Percentiles rank a stretch among this genome's conserved stretches.
These are phyloP conservation scores for Exsudoporus frostii DNA, from an alignment of 768 basidiomycete genomes.

Conservation along the genomic window DNA sequence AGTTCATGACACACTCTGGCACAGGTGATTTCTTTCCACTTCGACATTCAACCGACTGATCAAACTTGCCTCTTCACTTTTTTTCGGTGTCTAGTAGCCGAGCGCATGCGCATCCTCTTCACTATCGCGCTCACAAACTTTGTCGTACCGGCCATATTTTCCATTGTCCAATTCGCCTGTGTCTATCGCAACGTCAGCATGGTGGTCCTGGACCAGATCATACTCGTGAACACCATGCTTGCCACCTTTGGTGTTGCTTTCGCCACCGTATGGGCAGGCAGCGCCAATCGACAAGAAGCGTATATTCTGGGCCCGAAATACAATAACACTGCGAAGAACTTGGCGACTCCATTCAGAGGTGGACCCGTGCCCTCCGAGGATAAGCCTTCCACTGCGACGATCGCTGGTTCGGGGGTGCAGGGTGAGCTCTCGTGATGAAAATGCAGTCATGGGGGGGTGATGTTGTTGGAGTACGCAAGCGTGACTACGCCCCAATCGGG, in stretches of 20 bases:
- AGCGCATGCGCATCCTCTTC: constrained; percentile 16
- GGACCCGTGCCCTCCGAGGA: not conserved
- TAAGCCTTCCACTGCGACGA: not conserved
- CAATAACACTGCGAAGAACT: not conserved
- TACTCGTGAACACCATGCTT: constrained; percentile 6
- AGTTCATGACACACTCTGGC: not conserved
- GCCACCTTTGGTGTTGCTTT: constrained; percentile 8
- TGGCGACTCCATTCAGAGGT: not conserved
- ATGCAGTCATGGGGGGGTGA: no score
- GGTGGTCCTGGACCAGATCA: not conserved
- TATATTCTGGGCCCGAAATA: not conserved
- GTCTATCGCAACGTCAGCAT: not conserved
- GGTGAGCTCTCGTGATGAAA: no score
- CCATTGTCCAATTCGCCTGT: constrained; percentile 4
- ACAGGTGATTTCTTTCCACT: not conserved
- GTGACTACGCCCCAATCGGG: no score
- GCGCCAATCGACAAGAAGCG: not conserved
- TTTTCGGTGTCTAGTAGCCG: not conserved
- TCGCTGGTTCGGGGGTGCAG: not conserved
- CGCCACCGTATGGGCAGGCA: constrained; percentile 1
- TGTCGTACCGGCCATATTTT: constrained; percentile 18
- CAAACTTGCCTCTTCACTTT: no score
- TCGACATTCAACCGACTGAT: not conserved
- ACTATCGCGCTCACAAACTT: constrained; percentile 29
- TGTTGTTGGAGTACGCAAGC: no score